These are phyloP conservation scores for Podospora bellae-mahoneyi DNA, from an alignment of 495 filamentous ascomycete species.

Conservation along the genomic window DNA sequence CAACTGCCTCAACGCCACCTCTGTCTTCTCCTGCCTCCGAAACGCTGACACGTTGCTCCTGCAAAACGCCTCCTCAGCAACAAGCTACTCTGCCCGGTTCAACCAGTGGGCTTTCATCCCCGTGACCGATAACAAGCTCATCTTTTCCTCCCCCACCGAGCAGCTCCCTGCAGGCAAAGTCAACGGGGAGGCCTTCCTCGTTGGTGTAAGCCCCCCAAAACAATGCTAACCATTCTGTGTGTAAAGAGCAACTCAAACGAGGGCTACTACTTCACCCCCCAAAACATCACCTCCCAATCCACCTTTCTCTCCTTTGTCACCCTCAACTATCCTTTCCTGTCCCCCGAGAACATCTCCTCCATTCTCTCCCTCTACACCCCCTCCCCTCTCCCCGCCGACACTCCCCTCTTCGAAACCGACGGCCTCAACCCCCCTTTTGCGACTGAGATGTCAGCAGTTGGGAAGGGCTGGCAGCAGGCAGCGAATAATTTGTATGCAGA, in stretches of 20 bases:
- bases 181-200: constrained; percentile 39
- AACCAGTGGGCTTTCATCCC: constrained; percentile 54
- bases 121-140: constrained; percentile 55
- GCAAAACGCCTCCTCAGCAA: constrained; percentile 9
- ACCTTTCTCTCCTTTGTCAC: not conserved
- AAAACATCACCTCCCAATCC: not conserved
- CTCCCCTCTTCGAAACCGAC: not conserved
- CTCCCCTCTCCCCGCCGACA: not conserved
- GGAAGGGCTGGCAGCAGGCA: not conserved
- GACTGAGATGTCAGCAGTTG: not conserved
- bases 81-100: not conserved
- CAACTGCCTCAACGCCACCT: constrained; percentile 1
- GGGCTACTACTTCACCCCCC: not conserved
- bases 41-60: constrained; percentile 18
- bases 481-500: not conserved
- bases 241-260: not conserved
- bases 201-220: constrained; percentile 3
- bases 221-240: not conserved
- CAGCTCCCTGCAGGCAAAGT: constrained; percentile 47
- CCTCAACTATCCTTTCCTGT: not conserved
- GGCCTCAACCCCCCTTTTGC: not conserved
- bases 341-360: not conserved
- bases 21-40: constrained; percentile 50
- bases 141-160: constrained; percentile 48
- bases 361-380: not conserved